Evolutionary conservation across 805 yeast species (phyloP).

Genomic region (Saccharomycopsis sp.): DNA sequence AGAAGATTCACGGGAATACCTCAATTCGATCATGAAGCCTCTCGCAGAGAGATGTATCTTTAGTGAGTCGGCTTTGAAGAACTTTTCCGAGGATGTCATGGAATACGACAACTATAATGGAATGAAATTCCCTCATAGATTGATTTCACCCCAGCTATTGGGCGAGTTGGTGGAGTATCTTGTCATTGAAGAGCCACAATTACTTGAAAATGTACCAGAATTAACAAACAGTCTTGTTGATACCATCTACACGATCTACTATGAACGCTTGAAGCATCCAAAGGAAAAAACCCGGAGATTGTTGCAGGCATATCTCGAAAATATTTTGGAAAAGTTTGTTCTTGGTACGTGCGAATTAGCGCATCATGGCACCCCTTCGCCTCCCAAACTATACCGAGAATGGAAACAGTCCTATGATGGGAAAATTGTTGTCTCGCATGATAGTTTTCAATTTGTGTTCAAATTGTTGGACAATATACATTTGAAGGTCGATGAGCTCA

Average conservation of each 20-base stretch:
- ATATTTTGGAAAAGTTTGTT: not conserved
- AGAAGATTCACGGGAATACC: not conserved
- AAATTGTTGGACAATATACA: not conserved
- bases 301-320: not conserved
- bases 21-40: not conserved
- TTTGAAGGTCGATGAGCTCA: not conserved
- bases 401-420: not conserved
- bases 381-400: not conserved
- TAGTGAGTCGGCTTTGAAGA: not conserved
- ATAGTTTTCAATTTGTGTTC: not conserved
- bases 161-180: not conserved
- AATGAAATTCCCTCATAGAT: not conserved
- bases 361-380: not conserved
- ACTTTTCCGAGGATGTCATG: not conserved
- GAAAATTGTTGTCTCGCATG: not conserved
- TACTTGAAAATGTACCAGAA: not conserved
- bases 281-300: not conserved
- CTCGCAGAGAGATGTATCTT: not conserved
- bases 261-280: not conserved
- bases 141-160: not conserved
- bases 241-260: not conserved
- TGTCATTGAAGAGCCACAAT: not conserved
- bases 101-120: not conserved
- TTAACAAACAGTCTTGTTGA: not conserved
- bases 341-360: not conserved